Evolutionary conservation across 208 protist species (phyloP).

Genomic region (Porcisia deanei): DNA sequence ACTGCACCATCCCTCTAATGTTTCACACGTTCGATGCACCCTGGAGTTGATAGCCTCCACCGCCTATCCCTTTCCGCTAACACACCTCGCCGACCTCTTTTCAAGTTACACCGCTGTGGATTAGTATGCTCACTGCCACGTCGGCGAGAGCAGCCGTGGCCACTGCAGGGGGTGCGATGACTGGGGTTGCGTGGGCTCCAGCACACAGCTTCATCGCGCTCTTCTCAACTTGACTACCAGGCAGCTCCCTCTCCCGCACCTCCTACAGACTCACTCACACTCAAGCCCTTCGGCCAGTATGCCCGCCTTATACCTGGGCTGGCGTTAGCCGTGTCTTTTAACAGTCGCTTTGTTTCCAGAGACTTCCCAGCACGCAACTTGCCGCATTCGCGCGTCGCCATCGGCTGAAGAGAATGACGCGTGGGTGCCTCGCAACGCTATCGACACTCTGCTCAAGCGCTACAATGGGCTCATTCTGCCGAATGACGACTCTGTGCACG

Average conservation of each 20-base stretch:
- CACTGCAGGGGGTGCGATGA: not conserved
- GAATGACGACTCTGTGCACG: conserved; percentile 63
- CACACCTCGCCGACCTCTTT: not conserved
- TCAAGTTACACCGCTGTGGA: not conserved
- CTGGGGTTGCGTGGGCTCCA: not conserved
- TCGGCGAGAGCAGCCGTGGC: not conserved
- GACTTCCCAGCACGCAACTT: conserved; percentile 54
- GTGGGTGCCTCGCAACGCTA: conserved; percentile 64
- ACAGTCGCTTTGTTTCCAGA: conserved; percentile 76
- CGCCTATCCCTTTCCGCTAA: not conserved
- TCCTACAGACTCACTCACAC: not conserved
- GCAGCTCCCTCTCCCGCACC: no score
- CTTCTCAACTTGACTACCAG: not conserved
- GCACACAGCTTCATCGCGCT: not conserved
- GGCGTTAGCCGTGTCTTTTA: conserved; percentile 65
- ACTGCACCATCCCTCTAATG: no score
- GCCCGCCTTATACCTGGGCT: not conserved
- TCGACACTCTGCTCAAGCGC: conserved; percentile 34
- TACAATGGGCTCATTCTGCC: conserved; percentile 57
- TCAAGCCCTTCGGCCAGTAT: not conserved
- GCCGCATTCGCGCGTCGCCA: conserved; percentile 56
- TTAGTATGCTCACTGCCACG: not conserved
- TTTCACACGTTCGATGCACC: not conserved
- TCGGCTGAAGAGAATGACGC: conserved; percentile 50
- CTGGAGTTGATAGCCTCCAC: not conserved